Evolutionary conservation across 2,329 filamentous ascomycete species (phyloP).

Genomic region (Paraphoma sp.): DNA sequence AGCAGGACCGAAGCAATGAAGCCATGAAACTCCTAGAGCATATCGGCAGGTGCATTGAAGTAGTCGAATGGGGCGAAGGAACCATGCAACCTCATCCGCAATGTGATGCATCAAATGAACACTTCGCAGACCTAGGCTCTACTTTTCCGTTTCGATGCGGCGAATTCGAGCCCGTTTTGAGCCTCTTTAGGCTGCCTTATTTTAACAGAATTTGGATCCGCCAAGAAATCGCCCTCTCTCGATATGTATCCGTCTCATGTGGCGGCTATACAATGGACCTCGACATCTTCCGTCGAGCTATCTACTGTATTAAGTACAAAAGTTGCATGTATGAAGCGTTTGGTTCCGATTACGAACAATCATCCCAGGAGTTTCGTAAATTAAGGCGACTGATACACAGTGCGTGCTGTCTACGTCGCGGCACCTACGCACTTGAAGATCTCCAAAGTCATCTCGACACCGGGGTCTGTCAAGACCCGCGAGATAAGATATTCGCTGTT

Average conservation of each 20-base stretch:
- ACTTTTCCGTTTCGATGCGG: background rate
- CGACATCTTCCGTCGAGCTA: background rate
- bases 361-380: no score
- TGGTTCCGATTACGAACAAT: no score
- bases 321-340: no score
- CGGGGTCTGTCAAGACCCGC: background rate
- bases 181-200: background rate
- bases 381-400: no score
- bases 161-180: background rate
- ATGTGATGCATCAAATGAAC: background rate
- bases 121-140: background rate
- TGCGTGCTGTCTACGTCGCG: no score
- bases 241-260: background rate
- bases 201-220: slow-evolving; percentile 9
- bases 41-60: background rate
- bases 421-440: no score
- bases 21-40: background rate
- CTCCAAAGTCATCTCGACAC: background rate
- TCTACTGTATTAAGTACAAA: background rate
- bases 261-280: background rate
- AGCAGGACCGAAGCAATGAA: background rate
- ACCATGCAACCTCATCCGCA: background rate
- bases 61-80: background rate
- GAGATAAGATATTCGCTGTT: background rate
- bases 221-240: slow-evolving; percentile 5